Evolutionary conservation across 2,329 filamentous ascomycete species (phyloP).

Genomic region (Camptophora hylomeconis): DNA sequence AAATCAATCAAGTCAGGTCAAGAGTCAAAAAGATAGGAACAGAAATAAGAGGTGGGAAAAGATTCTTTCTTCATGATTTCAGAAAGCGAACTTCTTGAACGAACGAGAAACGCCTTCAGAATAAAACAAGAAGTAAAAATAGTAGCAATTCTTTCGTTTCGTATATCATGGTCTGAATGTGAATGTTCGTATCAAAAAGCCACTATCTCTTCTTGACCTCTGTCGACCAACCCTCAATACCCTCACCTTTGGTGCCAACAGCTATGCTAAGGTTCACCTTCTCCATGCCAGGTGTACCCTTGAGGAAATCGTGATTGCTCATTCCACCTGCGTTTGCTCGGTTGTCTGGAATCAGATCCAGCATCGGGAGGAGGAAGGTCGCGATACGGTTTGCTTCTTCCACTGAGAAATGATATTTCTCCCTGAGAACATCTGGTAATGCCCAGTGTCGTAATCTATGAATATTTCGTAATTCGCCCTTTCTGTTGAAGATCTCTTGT

Average conservation of each 20-base stretch:
- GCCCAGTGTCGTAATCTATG: slow-evolving; percentile 94
- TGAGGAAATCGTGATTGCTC: slow-evolving; percentile 71
- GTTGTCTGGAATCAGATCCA: slow-evolving; percentile 77
- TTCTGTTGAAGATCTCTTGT: slow-evolving; percentile 96
- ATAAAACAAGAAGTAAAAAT: not conserved
- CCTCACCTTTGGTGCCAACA: slow-evolving; percentile 74
- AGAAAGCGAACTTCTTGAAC: not conserved
- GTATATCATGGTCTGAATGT: not conserved
- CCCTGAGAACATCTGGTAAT: slow-evolving; percentile 76
- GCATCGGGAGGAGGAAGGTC: slow-evolving; percentile 78
- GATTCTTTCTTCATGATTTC: not conserved
- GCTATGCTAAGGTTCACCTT: slow-evolving; percentile 59
- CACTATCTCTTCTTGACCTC: slow-evolving; percentile 70
- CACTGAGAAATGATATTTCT: slow-evolving; percentile 91
- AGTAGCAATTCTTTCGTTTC: too few relatives aligned
- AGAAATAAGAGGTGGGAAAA: not conserved
- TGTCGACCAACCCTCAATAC: slow-evolving; percentile 83
- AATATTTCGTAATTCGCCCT: slow-evolving; percentile 93
- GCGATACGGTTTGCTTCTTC: slow-evolving; percentile 68
- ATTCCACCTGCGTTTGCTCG: slow-evolving; percentile 93
- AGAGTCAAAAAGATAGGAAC: slow-evolving; percentile 1
- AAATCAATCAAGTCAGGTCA: too few relatives aligned
- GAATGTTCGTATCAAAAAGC: not conserved
- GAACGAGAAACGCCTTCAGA: not conserved
- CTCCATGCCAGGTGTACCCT: slow-evolving; percentile 82